These are phyloP conservation scores for Eucalyptus virginea DNA, from an alignment of 345 rosid species.

Conservation along the genomic window DNA sequence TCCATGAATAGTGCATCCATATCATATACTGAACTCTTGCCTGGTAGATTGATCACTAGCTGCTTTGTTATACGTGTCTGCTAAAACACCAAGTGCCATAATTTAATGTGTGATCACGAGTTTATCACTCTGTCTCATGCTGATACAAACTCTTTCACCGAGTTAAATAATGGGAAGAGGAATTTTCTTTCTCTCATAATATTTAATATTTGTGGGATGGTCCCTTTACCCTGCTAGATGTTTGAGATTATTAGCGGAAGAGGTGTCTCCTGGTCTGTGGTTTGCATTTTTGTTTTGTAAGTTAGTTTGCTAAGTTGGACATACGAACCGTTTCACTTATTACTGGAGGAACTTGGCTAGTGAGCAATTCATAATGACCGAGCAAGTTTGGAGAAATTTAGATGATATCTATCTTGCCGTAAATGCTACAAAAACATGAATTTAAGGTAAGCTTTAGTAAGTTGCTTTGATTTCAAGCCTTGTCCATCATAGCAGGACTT, in stretches of 20 bases:
- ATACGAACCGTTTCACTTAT: neutral
- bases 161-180: neutral
- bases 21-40: neutral
- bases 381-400: slow-evolving; percentile 1
- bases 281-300: neutral
- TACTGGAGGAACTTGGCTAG: neutral
- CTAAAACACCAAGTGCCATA: neutral
- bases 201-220: neutral
- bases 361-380: neutral
- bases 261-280: neutral
- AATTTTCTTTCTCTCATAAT: neutral
- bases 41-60: neutral
- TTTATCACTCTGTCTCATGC: neutral
- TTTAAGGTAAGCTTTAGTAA: neutral
- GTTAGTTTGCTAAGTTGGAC: neutral
- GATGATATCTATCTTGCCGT: slow-evolving; percentile 4
- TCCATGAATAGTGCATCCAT: neutral
- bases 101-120: neutral
- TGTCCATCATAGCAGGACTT: slow-evolving; percentile 26
- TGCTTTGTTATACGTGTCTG: neutral
- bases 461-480: slow-evolving; percentile 20
- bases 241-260: neutral
- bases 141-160: neutral
- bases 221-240: neutral
- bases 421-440: slow-evolving; percentile 8